Evolutionary conservation across 2,329 filamentous ascomycete species (phyloP), one percentile per base, ranked within the genome.

Genomic region (Didymella pinodella): DNA sequence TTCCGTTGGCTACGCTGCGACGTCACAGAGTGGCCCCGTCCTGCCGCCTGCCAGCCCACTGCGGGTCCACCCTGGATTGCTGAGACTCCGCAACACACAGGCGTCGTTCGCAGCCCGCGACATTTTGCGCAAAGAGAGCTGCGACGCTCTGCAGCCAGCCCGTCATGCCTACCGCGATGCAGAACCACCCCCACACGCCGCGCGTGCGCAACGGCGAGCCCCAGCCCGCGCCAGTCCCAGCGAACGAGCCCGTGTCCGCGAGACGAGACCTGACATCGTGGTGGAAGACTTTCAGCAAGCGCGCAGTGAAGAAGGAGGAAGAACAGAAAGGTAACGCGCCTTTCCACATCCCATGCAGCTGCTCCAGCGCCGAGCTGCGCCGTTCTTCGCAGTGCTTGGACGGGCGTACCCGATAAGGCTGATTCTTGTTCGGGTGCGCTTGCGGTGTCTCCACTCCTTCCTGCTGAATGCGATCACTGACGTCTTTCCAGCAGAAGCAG

Each of bases 281-380:
- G 95, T 98, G 95, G 95, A 97, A 93, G 79, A 88, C 89, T 71
- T 98, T 99, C 81, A 95, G 73, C 68, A 78, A 95, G 80, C 86
- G 79, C 59, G 78, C 83, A 64, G 81, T 83, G 52, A 86, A 87
- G 73, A 86, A 85, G 70, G 83, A 86, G 62, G 86, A 88, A 63
- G 83, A 85, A 59, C 57, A 54, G 40, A 86, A 87, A 84, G 85
- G 86, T 86, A 82, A 74, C 29, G 41, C 57, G 50, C 54, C 47
- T 45, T 38, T 29, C 38, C 36, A 16, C n/a, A 26, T 18, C 20
- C 20, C n/a, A 26, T 20, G 7, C 57, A 29, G 41, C 38, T 38
- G 20, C 28, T 32, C 36, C 36, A 43, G 51, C 58, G 22, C 59
- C n/a, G 16, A 44, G 12, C 40, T 59, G 31, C 49, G n/a, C 34